Conservation (phyloP, 768 basidiomycete species). For the Collybiopsis confluens region DNA sequence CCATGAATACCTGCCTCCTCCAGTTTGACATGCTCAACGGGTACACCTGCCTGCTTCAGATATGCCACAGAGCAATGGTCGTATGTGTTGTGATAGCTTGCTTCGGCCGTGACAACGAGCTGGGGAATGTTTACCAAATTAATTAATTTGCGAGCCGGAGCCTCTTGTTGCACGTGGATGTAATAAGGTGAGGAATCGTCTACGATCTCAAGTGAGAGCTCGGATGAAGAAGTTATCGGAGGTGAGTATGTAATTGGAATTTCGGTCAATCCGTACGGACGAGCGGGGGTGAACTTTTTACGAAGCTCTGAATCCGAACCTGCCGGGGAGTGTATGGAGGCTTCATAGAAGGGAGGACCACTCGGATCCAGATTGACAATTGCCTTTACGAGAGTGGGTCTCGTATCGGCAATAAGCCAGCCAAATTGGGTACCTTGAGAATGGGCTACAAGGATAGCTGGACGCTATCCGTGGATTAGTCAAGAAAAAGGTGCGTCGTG, state of each 20-base stretch:
- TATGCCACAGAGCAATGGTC: conserved; percentile 42
- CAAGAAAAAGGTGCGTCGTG: neutral
- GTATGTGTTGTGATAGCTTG: conserved; percentile 47
- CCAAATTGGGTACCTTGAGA: conserved; percentile 47
- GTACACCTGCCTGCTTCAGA: conserved; percentile 40
- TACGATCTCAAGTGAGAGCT: conserved; percentile 23
- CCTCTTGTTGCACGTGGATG: conserved; percentile 38
- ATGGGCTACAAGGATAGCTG: conserved; percentile 44
- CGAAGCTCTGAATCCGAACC: too few species aligned
- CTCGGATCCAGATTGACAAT: conserved; percentile 47
- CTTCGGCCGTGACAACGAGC: conserved; percentile 43
- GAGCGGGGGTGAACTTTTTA: conserved; percentile 21
- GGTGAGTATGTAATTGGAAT: conserved; percentile 41
- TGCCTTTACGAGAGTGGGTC: conserved; percentile 39
- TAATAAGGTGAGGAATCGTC: conserved; percentile 24
- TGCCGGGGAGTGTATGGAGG: conserved; percentile 29
- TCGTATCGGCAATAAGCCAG: conserved; percentile 44
- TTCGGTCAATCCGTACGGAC: conserved; percentile 45
- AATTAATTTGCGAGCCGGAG: conserved; percentile 36
- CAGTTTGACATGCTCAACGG: conserved; percentile 36
- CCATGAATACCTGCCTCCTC: conserved; percentile 42
- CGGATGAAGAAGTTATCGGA: conserved; percentile 32
- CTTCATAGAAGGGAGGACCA: conserved; percentile 45
- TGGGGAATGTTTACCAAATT: conserved; percentile 41
- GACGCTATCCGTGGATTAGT: conserved; percentile 26